Conservation (phyloP, 768 basidiomycete species). For the Hortiboletus flavorubellus region DNA sequence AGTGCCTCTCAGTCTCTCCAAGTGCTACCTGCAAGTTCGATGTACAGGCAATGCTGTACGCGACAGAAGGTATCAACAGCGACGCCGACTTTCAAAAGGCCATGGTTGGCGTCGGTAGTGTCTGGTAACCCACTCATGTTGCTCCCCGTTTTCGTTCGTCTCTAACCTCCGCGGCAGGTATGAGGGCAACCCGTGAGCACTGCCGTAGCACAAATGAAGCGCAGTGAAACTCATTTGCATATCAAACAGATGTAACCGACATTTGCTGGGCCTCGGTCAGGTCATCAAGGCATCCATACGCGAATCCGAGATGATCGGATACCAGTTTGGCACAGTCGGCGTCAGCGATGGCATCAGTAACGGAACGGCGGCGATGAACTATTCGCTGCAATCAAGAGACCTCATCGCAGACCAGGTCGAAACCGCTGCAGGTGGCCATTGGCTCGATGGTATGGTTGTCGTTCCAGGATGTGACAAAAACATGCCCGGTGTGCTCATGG, state of each 20-base stretch:
- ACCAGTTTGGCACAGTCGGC: slow-evolving; percentile 96
- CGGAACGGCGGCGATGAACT: slow-evolving; percentile 92
- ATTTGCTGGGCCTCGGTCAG: slow-evolving; percentile 86
- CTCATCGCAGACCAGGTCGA: slow-evolving; percentile 98
- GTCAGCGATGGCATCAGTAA: slow-evolving; percentile 99
- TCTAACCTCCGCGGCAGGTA: slow-evolving; percentile 59
- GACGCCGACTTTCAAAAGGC: slow-evolving; percentile 91
- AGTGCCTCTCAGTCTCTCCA: slow-evolving; percentile 1
- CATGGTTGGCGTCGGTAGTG: slow-evolving; percentile 96
- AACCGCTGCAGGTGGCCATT: slow-evolving; percentile 93
- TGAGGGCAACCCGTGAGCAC: slow-evolving; percentile 93
- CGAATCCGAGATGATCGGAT: slow-evolving; percentile 75
- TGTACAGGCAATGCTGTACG: slow-evolving; percentile 92
- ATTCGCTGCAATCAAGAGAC: slow-evolving; percentile 96
- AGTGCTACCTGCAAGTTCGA: neutral
- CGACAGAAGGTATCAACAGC: slow-evolving; percentile 83
- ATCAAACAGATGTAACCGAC: slow-evolving; percentile 81
- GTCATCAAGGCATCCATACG: slow-evolving; percentile 78
- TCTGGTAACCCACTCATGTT: slow-evolving; percentile 66
- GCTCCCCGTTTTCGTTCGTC: neutral
- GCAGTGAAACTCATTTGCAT: neutral
- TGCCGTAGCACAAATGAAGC: neutral
- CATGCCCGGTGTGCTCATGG: slow-evolving; percentile 99
- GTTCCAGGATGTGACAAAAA: slow-evolving; percentile 99
- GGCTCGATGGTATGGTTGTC: slow-evolving; percentile 97